Base-by-base conservation (phyloP, 129 eudicot genomes). In the Apium graveolens region DNA sequence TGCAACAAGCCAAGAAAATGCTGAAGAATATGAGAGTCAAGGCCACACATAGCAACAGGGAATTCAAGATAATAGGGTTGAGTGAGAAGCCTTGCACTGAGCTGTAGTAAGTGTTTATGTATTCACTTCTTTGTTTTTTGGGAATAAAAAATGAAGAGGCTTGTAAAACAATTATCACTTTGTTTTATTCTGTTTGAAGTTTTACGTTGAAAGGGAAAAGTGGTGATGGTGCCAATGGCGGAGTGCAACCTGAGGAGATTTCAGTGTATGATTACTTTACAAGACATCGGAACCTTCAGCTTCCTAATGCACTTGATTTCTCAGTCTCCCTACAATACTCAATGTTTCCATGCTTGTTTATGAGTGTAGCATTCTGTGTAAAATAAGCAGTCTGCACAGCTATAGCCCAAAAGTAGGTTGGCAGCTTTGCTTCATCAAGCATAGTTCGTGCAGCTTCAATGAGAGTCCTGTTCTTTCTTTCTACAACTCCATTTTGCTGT, bases 41-140 rank as follows among this genome's bases (percentile, higher is more conserved):
- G 79, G 82, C 99, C 34, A 86, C 75, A 1, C 99, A 95, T 77
- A 95, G 62, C 81, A 92, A 87, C 75, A 88, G 77, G 90, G 92
- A 90, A 74, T 92, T 89, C 82, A 92, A 92, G 85, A 90, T 95
- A 77, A 88, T 79, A 29, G 97, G 99, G 83, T 75, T 95, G 88
- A 95, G 97, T 86, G 99, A 91, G 71, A 95, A 82, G 75, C 95
- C 96, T 70, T 95, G 99, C 87, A 87, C 90, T 81, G 92, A 92
- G 83, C 96, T 73, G 75, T 48, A 85, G 99, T 95, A 82, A 84
- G 95, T 74, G 57, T 48, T 75, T 41, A 70, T 63, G 62, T n/a
- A 38, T 32, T 75, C 4, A 42, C 26, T 63, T 44, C 51, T 20
- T 70, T 24, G 12, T 75, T 5, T 73, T 69, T 46, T 71, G 41